A percentile compares a stretch with the other conserved stretches of the same genome.
Evolutionary conservation across 225 moss, liverwort and hornwort genomes (phyloP).

Genomic region (Sphagnum contortum): DNA sequence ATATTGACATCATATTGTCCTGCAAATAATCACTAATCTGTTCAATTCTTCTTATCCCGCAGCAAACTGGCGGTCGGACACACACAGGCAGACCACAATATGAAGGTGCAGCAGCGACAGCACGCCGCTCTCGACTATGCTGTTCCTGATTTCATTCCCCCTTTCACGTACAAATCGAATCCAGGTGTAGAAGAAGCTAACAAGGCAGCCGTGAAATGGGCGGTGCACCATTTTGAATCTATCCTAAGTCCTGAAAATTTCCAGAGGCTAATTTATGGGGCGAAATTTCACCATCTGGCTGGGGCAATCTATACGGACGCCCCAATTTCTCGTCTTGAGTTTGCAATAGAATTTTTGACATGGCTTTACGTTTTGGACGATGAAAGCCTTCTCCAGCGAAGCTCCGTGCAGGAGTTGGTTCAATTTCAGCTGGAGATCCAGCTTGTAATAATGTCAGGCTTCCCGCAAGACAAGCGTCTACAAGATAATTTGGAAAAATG

Average conservation of each 20-base stretch:
- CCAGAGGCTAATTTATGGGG: neutral
- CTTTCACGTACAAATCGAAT: neutral
- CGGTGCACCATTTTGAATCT: conserved; percentile 1
- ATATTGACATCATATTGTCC: neutral
- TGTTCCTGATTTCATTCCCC: conserved; percentile 7
- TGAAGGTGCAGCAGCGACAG: neutral
- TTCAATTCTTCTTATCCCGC: neutral
- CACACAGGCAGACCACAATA: neutral
- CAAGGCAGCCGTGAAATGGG: conserved; percentile 2
- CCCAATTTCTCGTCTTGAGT: neutral
- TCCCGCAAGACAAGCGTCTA: conserved; percentile 6
- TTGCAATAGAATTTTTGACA: neutral
- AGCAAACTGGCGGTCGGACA: neutral
- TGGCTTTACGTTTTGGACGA: conserved; percentile 8
- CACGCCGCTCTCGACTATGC: neutral
- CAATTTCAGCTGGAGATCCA: neutral
- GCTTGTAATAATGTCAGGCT: conserved; percentile 10
- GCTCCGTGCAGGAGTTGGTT: neutral
- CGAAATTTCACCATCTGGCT: neutral
- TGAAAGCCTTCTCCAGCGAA: conserved; percentile 2
- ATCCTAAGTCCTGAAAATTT: neutral
- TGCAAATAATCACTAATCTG: neutral
- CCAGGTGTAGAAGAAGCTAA: neutral
- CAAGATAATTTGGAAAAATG: conserved; percentile 1
- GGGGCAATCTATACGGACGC: neutral